phyloP scores from a whole-genome alignment of 78 protist species.

The Dictyostelium purpureum region DNA sequence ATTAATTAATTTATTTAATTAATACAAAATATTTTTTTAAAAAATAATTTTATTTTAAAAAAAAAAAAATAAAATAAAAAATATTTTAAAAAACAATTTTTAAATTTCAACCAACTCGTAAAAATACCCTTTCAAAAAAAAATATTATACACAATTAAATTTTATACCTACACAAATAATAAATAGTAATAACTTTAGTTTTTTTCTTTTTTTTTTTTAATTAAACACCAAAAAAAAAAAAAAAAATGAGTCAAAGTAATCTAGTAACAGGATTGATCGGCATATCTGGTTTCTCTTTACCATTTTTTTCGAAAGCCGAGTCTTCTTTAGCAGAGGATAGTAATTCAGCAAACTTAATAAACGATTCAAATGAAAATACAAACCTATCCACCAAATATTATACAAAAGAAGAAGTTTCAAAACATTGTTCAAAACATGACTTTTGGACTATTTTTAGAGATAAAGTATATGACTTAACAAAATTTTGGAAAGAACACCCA shows the following conservation, averaged over 20 bases:
- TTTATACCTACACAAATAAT: too few relatives aligned
- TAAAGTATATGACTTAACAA: slow-evolving; percentile 89
- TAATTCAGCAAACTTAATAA: too few relatives aligned
- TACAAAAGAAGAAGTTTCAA: slow-evolving; percentile 75
- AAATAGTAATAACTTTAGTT: too few relatives aligned
- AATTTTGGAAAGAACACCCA: slow-evolving; percentile 85
- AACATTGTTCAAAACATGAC: slow-evolving; percentile 69
- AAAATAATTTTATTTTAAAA: too few relatives aligned
- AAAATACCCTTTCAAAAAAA: too few relatives aligned
- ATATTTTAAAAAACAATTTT: too few relatives aligned
- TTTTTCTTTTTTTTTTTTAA: too few relatives aligned
- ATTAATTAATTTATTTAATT: too few relatives aligned
- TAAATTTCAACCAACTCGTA: too few relatives aligned
- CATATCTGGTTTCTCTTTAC: background rate
- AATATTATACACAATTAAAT: too few relatives aligned
- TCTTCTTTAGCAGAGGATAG: background rate
- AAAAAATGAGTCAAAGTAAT: background rate
- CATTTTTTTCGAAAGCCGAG: background rate
- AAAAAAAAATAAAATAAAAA: too few relatives aligned
- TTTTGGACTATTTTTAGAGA: slow-evolving; percentile 82
- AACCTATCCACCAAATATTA: background rate
- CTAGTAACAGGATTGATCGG: background rate
- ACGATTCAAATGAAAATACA: background rate
- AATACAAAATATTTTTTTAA: too few relatives aligned
- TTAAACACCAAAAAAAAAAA: background rate